Evolutionary conservation across 352 stramenopile genomes (phyloP), one percentile per base, ranked within the genome.

Genomic region (Phytophthora tubulina): DNA sequence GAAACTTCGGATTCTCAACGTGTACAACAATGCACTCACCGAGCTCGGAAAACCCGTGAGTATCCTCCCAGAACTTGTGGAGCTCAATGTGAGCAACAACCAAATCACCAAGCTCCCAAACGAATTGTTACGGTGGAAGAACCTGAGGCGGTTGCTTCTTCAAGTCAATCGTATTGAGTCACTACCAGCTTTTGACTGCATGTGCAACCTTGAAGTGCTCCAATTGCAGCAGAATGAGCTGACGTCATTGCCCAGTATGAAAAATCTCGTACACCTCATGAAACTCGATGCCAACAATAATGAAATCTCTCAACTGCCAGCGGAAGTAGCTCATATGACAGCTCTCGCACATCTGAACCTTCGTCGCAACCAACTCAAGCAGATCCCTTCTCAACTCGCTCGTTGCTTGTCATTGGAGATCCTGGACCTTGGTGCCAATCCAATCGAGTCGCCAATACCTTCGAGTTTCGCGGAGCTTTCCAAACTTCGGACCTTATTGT

Each of bases 231-330:
- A 88, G 49, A 96, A 95, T 48, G 64, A 73, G 17, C 71, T 96
- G 8, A 75, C 72, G 44, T 75, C 72, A 31, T 70, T 94, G 46
- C 89, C 84, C 11, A 81, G 62, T 48, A 91, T 95, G 84, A 74
- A 82, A 30, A 88, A 81, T 11, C 72, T 93, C 33, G 73, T 82
- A 5, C 73, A 82, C 32, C 58, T 96, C 33, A 84, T 89, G 53
- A 94, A 90, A 71, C 83, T 96, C 8, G 89, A 96, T 55, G 75
- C 91, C 35, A 92, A 87, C 56, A 90, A 76, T 44, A 96, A 96
- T 66, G 72, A 73, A 41, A 87, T 96, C 61, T 44, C 62, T 2
- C 51, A 68, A 6, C 72, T 95, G 5, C 85, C 89, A 4, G 4
- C 36, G 9, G 42, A 70, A 11, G 73, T 96, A 14, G 63, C 82